Conservation (phyloP, 2,329 filamentous ascomycete genomes). For the Rutstroemia sp. region DNA sequence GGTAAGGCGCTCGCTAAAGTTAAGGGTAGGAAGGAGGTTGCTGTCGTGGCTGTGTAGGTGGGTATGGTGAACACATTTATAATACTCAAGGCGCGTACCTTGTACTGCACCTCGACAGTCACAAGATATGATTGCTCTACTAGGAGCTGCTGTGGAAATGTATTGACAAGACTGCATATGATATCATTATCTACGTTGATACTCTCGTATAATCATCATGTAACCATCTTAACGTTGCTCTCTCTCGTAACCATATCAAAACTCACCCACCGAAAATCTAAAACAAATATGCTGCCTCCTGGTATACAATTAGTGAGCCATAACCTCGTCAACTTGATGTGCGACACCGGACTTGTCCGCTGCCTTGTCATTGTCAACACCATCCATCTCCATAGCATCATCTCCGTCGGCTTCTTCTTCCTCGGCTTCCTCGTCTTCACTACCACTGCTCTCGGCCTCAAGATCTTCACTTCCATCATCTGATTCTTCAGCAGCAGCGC, state of each 20-base stretch:
- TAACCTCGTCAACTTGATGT: slow-evolving; percentile 20
- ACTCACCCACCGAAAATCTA: slow-evolving; percentile 5
- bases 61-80: no score
- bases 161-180: no score
- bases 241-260: not conserved
- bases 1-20: no score
- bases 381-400: slow-evolving; percentile 46
- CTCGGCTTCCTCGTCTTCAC: slow-evolving; percentile 41
- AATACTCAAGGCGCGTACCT: no score
- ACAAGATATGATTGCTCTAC: not conserved
- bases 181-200: not conserved
- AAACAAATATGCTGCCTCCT: not conserved
- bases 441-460: slow-evolving; percentile 68
- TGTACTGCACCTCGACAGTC: not conserved
- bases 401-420: slow-evolving; percentile 41
- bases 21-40: no score
- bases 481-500: slow-evolving; percentile 52
- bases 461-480: slow-evolving; percentile 75
- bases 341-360: slow-evolving; percentile 13
- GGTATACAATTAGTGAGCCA: slow-evolving; percentile 8
- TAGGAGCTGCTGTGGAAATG: not conserved
- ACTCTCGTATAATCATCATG: not conserved
- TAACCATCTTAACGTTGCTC: not conserved
- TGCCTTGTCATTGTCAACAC: slow-evolving; percentile 25
- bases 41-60: no score